Conservation (phyloP, 345 rosid species). For the Aquilaria yunnanensis region DNA sequence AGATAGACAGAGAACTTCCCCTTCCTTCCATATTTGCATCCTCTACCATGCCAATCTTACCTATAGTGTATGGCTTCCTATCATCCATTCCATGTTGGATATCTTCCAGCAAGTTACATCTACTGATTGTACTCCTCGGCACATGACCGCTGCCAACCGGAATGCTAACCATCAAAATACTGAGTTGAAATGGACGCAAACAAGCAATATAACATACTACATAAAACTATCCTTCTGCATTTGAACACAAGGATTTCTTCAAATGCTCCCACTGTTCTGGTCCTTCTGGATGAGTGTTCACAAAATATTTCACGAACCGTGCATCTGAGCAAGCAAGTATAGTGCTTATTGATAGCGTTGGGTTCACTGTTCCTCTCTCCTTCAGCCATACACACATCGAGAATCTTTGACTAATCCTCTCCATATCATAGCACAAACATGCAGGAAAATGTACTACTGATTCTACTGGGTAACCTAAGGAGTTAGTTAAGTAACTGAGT, state of each 20-base stretch:
- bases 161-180: no score
- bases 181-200: no score
- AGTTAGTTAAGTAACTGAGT: slow-evolving; percentile 46
- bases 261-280: slow-evolving; percentile 66
- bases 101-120: no score
- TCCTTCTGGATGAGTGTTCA: slow-evolving; percentile 70
- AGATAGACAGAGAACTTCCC: no score
- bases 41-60: no score
- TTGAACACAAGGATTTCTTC: slow-evolving; percentile 28
- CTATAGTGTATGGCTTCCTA: no score
- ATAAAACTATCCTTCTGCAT: no score
- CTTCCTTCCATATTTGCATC: no score
- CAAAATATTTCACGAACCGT: slow-evolving; percentile 62
- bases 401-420: slow-evolving; percentile 50
- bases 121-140: no score
- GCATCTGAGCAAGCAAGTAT: slow-evolving; percentile 70
- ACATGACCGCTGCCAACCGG: no score
- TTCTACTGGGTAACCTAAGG: slow-evolving; percentile 51
- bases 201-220: no score
- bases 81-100: no score
- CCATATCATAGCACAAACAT: slow-evolving; percentile 56
- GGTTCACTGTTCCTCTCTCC: slow-evolving; percentile 44
- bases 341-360: slow-evolving; percentile 51
- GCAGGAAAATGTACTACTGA: slow-evolving; percentile 54
- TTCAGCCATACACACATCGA: slow-evolving; percentile 54